Conservation (phyloP, 192 early-diverging fungal genomes). For the Coemansia guatemalensis region DNA sequence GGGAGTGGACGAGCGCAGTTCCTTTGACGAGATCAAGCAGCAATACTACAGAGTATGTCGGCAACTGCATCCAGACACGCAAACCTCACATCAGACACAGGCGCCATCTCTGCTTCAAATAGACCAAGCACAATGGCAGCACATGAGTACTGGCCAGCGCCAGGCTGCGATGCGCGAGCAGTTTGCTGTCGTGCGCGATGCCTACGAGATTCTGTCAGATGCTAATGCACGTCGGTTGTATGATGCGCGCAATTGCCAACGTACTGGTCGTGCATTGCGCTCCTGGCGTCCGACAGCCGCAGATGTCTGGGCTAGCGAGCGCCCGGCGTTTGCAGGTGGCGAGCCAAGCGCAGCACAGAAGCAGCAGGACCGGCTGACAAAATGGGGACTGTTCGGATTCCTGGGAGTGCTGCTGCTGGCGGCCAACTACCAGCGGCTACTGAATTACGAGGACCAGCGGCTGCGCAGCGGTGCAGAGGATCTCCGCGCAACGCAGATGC, state of each 20-base stretch:
- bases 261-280: background rate
- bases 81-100: background rate
- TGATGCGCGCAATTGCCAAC: background rate
- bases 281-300: background rate
- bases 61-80: slow-evolving; percentile 39
- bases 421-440: slow-evolving; percentile 5
- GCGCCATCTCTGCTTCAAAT: background rate
- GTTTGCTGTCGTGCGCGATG: slow-evolving; percentile 21
- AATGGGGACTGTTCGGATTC: slow-evolving; percentile 26
- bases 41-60: slow-evolving; percentile 45
- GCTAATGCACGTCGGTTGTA: slow-evolving; percentile 16
- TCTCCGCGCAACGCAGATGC: background rate
- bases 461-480: slow-evolving; percentile 7
- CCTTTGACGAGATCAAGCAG: slow-evolving; percentile 25
- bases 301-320: slow-evolving; percentile 35
- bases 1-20: slow-evolving; percentile 14
- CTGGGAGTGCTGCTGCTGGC: slow-evolving; percentile 19
- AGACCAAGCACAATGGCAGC: slow-evolving; percentile 12
- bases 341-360: slow-evolving; percentile 6
- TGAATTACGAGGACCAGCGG: slow-evolving; percentile 15
- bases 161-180: slow-evolving; percentile 16
- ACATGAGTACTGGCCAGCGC: slow-evolving; percentile 9
- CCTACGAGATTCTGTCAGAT: slow-evolving; percentile 33
- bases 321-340: slow-evolving; percentile 13
- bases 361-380: slow-evolving; percentile 5